Evolutionary conservation across 768 basidiomycete genomes (phyloP), one percentile per base, ranked within the genome.

Genomic region (Paxillus rubicundulus): DNA sequence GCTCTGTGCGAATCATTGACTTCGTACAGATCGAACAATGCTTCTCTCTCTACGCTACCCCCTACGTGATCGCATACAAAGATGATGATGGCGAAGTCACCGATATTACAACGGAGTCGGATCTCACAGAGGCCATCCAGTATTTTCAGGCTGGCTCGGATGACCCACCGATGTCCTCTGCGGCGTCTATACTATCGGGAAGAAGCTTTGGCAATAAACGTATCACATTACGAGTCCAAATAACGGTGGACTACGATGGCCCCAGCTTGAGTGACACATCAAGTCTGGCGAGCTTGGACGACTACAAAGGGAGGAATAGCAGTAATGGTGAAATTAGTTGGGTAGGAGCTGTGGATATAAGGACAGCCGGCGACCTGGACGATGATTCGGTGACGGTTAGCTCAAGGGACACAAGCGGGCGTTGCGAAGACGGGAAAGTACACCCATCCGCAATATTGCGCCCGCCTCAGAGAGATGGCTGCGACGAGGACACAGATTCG

Each of bases 251-350:
- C 55, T 95, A 92, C 60, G 94, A 97, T 66, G 92, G 92, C 0
- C 92, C 88, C 13, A 90, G 87, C 70, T 76, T 97, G 52, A 93
- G 91, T 9, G 95, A 97, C 59, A 90, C 92, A 2, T 84, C 83
- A 9, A 94, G 92, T 9, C 71, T 95, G 16, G 81, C 80, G 18
- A 92, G 90, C 65, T 61, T 86, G 63, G 89, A 95, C 39, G 87
- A 91, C 58, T 85, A 84, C 71, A 73, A 70, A 56, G 74, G 75
- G 42, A 73, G 78, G 40, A 86, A 85, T 58, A 77, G 74, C 50
- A 85, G 85, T 60, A 79, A 80, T 47, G 71, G 73, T 32, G 67
- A 69, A 9, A 57, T 69, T 43, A 65, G 55, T 34, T 69, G 67
- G 67, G 81, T 82, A 1, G 75, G 86, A 41, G 76, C 79, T 2